A percentile compares a stretch with the other conserved stretches of the same genome.
phyloP scores from a whole-genome alignment of 805 yeast species.

The Candida chilensis region DNA sequence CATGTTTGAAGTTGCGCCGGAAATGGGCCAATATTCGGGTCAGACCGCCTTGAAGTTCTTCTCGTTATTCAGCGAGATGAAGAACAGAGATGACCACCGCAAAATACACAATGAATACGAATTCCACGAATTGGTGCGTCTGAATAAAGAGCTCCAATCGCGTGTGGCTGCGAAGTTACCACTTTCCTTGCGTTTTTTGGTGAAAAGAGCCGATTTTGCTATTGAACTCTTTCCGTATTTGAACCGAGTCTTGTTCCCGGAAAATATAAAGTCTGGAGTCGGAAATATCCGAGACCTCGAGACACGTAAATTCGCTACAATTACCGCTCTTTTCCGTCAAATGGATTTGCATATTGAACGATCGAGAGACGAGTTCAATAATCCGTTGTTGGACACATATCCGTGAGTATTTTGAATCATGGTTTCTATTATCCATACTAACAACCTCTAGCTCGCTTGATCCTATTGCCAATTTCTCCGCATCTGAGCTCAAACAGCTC shows the following conservation, averaged over 20 bases:
- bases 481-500: too few relatives aligned
- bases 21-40: conserved; percentile 43
- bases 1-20: conserved; percentile 11
- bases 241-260: conserved; percentile 19
- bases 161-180: conserved; percentile 19
- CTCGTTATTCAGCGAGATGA: conserved; percentile 54
- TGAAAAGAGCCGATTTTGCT: conserved; percentile 14
- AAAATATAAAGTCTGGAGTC: conserved; percentile 7
- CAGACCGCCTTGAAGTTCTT: conserved; percentile 54
- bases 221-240: conserved; percentile 23
- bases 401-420: too few relatives aligned
- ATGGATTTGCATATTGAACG: conserved; percentile 5
- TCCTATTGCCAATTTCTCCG: too few relatives aligned
- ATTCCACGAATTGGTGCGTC: conserved; percentile 23
- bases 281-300: conserved; percentile 1
- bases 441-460: too few relatives aligned
- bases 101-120: conserved; percentile 20
- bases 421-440: too few relatives aligned
- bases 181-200: conserved; percentile 12
- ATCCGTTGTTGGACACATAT: too few relatives aligned
- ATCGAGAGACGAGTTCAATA: not conserved
- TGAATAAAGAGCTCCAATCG: conserved; percentile 20
- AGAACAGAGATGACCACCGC: conserved; percentile 19
- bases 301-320: conserved; percentile 2
- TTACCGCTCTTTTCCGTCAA: conserved; percentile 3